Conservation (phyloP, 208 protist genomes). For the Acanthamoeba divionensis region DNA sequence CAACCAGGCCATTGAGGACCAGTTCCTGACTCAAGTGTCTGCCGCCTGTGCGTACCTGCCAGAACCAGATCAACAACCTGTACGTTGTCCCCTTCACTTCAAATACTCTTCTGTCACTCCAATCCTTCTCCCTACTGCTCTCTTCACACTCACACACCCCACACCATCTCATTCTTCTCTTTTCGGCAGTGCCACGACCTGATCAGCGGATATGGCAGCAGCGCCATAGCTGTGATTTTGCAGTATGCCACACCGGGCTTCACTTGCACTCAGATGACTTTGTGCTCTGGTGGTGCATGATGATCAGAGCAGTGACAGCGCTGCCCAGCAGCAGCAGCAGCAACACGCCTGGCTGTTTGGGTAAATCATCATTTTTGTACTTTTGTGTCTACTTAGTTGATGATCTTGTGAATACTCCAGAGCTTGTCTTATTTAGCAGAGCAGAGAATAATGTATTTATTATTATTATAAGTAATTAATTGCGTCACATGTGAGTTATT, state of each 20-base stretch:
- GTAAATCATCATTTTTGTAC: no score
- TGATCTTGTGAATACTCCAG: no score
- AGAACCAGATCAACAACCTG: not conserved
- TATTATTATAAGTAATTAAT: no score
- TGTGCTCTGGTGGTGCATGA: not conserved
- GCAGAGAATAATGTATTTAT: no score
- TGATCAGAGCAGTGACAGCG: not conserved
- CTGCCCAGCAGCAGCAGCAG: not conserved
- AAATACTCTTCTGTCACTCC: not conserved
- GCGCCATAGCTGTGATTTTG: not conserved
- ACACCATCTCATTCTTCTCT: not conserved
- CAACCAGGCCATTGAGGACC: not conserved
- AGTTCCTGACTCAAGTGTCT: not conserved
- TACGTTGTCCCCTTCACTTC: not conserved
- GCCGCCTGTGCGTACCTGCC: not conserved
- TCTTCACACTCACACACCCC: not conserved
- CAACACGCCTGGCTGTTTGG: not conserved
- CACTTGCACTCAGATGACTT: not conserved
- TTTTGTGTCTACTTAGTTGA: no score
- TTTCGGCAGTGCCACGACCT: not conserved
- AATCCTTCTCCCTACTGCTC: not conserved
- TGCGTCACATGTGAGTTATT: no score
- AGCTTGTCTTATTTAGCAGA: no score
- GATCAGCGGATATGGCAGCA: not conserved
- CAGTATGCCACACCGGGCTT: conserved; percentile 8